phyloP scores from a whole-genome alignment of 2,329 filamentous ascomycete genomes.

The Fusarium nygamai region DNA sequence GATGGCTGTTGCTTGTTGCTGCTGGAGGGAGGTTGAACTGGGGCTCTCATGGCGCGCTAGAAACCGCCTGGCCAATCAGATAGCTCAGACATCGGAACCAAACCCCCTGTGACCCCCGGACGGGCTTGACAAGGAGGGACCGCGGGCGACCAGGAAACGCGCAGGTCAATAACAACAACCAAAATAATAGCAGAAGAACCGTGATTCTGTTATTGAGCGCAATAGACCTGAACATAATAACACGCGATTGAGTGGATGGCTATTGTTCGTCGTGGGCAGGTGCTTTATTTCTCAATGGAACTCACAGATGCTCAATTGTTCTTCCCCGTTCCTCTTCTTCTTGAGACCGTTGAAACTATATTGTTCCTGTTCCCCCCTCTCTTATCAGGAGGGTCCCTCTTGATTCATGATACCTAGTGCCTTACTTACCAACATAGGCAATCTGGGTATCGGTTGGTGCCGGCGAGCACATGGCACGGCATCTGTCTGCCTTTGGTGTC shows the following conservation, averaged over 20 bases:
- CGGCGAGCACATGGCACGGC: constrained; percentile 21
- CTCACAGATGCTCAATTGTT: not conserved
- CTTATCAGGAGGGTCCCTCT: not conserved
- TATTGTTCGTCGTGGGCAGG: not conserved
- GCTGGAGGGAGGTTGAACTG: constrained; percentile 45
- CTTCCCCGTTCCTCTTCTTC: not conserved
- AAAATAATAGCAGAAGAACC: constrained; percentile 36
- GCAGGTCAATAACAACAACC: constrained; percentile 45
- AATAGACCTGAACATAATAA: constrained; percentile 6
- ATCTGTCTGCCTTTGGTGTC: not conserved
- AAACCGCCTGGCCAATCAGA: constrained; percentile 35
- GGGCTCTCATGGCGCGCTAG: constrained; percentile 40
- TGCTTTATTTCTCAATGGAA: not conserved
- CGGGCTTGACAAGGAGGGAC: constrained; percentile 28
- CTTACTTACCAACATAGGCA: constrained; percentile 11
- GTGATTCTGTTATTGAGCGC: constrained; percentile 24
- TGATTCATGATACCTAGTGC: constrained; percentile 10
- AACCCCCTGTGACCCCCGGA: constrained; percentile 24
- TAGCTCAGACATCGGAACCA: constrained; percentile 1
- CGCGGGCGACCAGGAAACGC: constrained; percentile 45
- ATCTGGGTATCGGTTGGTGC: constrained; percentile 19
- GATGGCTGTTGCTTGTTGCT: constrained; percentile 36
- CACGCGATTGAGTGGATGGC: not conserved
- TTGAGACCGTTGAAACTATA: constrained; percentile 6
- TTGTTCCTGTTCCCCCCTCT: constrained; percentile 1